Evolutionary conservation across 441 rosid genomes (phyloP), one percentile per base, ranked within the genome.

Genomic region (Jatropha multifida): DNA sequence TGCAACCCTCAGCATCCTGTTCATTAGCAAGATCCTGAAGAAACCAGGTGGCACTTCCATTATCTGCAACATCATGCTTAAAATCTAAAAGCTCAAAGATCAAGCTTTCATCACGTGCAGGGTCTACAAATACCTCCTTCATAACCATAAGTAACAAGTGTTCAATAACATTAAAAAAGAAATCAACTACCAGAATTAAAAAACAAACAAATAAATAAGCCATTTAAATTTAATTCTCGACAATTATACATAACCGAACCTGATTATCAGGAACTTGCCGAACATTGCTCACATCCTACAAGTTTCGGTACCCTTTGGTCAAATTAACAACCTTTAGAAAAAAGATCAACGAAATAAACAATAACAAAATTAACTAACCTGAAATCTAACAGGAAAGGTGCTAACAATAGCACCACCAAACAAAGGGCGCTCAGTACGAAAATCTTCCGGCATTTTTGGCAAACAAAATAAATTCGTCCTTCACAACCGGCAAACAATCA

Each of bases 81-180:
- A 81, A 84, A 69, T 94, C 97, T 51, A 92, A 65, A 5, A 92
- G 85, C 92, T 94, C 97, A 73, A 91, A 83, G 52, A 89, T 80
- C 84, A 94, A 90, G 89, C 97, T 94, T 82, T 92, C 97, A 63
- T 94, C 94, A 6, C 97, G 90, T 1, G 89, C 77, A 72, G 91
- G 96, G 81, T 92, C 97, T 74, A 77, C 91, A 82, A 89, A 91
- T 18, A 83, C 95, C 85, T 94, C 98, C 95, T 94, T 69, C 49
- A 32, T 65, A 74, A 37, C 37, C 70, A 60, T 15, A 5, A 64
- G 23, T 52, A 68, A 12, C 58, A 42, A 60, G 49, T 37, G 74
- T 27, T 7, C 65, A 66, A 23, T 14, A 32, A 63, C 9, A 18
- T 46, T 1, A 54, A 59, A 59, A 66, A 17, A 20, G 9, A 51